Evolutionary conservation across 805 yeast species (phyloP), one percentile per base, ranked within the genome.

Genomic region (Wickerhamia fluorescens): DNA sequence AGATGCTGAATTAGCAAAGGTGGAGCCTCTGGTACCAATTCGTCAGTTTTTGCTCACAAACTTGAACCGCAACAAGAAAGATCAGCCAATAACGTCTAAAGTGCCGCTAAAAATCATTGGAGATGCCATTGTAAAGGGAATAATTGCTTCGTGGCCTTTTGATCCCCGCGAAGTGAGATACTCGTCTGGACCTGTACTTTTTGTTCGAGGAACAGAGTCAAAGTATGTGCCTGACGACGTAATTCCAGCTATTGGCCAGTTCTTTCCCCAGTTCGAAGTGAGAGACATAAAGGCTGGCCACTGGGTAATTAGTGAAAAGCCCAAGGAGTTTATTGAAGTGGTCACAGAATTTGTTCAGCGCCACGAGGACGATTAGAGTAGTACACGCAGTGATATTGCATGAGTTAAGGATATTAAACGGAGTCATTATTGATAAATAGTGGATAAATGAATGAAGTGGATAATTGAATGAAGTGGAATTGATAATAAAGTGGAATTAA

Each of bases 251-350:
- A 79, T 86, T 28, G 94, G 88, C 2, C 56, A 60, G 32, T 83
- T 72, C 46, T 89, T 86, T 57, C 96, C 96, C 0, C 61, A 65
- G 15, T 86, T 86, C 46, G 82, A 75, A 36, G 56, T 83, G 9
- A 63, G 71, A 25, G 95, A 82, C 45, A 61, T 92, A 14, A 78
- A 84, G 12, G 73, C 88, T 1, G 96, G 96, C 2, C 98, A 89
- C 53, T 89, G 96, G 95, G 72, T 88, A 10, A 85, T 85, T 40
- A 74, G 85, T 23, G 96, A 89, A 47, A 79, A 80, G 41, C 95
- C 97, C 1, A 43, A 61, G 6, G 94, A 79, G 46, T 86, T 89
- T 38, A 61, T 84, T 14, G 72, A 66, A 3, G 56, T 59, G 5
- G 73, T 83, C 10, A 66, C 63, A 16, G 80, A 78, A 16, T 88